Conservation (phyloP, 2,329 filamentous ascomycete genomes). For the Claviceps cyperi region DNA sequence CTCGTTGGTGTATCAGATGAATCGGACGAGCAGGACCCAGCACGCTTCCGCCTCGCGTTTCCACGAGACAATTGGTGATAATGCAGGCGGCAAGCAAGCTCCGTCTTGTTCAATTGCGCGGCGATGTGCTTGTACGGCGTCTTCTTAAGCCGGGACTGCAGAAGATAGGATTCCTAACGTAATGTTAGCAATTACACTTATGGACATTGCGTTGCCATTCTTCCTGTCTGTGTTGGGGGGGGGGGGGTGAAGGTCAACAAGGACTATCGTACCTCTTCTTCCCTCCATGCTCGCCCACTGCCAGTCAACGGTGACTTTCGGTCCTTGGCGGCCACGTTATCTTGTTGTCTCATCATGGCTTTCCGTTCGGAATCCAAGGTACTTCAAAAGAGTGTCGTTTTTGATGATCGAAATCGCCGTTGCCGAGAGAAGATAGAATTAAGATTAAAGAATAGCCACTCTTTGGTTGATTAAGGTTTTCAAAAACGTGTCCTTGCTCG, state of each 20-base stretch:
- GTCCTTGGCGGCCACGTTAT: conserved; percentile 47
- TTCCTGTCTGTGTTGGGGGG: no score
- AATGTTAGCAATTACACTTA: background rate
- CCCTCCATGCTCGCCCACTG: conserved; percentile 69
- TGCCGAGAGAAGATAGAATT: background rate
- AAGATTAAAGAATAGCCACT: conserved; percentile 6
- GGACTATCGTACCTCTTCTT: conserved; percentile 54
- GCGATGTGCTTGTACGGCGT: conserved; percentile 89
- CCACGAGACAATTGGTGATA: conserved; percentile 77
- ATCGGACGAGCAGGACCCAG: conserved; percentile 52
- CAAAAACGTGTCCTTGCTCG: background rate
- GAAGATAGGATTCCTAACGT: conserved; percentile 61
- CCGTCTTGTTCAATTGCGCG: conserved; percentile 72
- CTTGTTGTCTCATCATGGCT: conserved; percentile 43
- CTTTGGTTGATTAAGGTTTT: conserved; percentile 6
- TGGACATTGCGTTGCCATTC: no score
- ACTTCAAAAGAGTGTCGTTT: conserved; percentile 13
- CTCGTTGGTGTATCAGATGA: conserved; percentile 40
- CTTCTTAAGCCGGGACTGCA: conserved; percentile 73
- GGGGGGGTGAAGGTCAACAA: background rate
- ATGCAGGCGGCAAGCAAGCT: conserved; percentile 74
- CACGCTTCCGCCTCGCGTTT: conserved; percentile 65
- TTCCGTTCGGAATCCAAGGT: no score
- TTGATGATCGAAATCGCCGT: background rate
- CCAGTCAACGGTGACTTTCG: conserved; percentile 56